Base-by-base conservation (phyloP, 768 basidiomycete genomes). In the Lactarius tabidus region DNA sequence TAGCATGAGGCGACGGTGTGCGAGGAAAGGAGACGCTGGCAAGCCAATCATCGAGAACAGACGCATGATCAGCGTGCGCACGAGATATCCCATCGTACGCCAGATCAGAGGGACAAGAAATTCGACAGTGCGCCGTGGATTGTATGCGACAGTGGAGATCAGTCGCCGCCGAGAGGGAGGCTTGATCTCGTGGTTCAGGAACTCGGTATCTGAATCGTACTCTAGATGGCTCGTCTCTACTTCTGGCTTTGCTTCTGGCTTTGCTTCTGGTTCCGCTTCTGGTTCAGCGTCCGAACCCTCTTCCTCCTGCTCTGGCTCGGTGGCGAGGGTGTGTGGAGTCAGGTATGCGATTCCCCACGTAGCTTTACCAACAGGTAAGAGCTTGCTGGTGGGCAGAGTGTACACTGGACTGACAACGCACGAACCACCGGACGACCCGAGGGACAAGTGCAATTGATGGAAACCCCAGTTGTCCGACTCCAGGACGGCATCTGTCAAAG, bases 291-390 rank as follows among this genome's bases (percentile, higher is more conserved):
- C 48, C 0, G 18, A 18, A 2, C 5, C 45, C 48, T 62, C 52
- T 10, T 59, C 28, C 51, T 52, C 45, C 36, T 69, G 41, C 33
- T 31, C 45, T 41, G 52, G 41, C 61, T 53, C 59, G 65, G 54
- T 39, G 63, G 73, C 66, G 57, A 70, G 64, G 7, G 51, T 60
- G 62, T 77, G 71, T 1, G 76, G 72, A 20, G 75, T 76, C 35
- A 79, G 69, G 10, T 82, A 71, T 12, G 77, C 75, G 26, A 78
- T 63, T 43, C 74, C 71, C 72, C 77, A 77, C 43, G 64, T 45
- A 31, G 58, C 63, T 65, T 63, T 68, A 28, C 69, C 69, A 48
- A 59, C 48, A 23, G 60, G 51, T 67, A 43, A 64, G 57, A 55
- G 39, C 26, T 63, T 58, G 61, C 60, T 45, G 54, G 56, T 10